Base-by-base conservation (phyloP, 371 early-diverging fungal genomes). In the Mucor irregularis region DNA sequence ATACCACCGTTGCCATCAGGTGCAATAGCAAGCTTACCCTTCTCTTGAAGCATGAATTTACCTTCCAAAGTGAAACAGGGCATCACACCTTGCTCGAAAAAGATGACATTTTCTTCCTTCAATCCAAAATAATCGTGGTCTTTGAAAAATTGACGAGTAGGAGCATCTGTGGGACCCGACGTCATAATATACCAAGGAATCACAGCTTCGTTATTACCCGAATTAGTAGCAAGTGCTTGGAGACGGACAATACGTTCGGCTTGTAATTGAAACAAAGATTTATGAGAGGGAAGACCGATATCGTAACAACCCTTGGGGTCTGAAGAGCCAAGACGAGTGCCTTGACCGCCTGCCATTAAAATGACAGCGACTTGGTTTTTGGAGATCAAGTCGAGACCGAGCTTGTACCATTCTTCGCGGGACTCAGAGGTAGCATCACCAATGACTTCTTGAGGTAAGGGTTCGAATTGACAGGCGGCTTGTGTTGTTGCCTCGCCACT, bases 101-200 rank as follows among this genome's bases (percentile, higher is more conserved):
- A 86, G 26, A 86, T 54, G 34, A 92, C 86, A 48, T 90, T 82
- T 31, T 75, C 70, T 39, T 60, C 43, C 9, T 81, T 59, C n/a
- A 92, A 67, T 9, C 92, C 92, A 70, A 90, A 92, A 61, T 71
- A 90, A 25, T 73, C 62, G 64, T 90, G 56, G 31, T 80, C 49
- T 53, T 75, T 64, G 68, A 92, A 89, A 63, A 81, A 90, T 0
- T 53, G 53, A 34, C 81, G 85, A 16, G 92, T 89, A 6, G 82
- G 80, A 2, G 53, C 49, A 42, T 82, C 71, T 4, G 93, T 92
- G 11, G 92, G 88, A 4, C 86, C 91, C 7, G 87, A 86, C 35
- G 90, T 89, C 92, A 91, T 92, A 37, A 92, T 84, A 59, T 87
- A 89, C 88, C 90, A 91, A 25, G 89, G 87, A 34, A 91, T 81